These are phyloP conservation scores for Decorospora gaudefroyi DNA, from an alignment of 2,329 filamentous ascomycete genomes.

Conservation along the genomic window DNA sequence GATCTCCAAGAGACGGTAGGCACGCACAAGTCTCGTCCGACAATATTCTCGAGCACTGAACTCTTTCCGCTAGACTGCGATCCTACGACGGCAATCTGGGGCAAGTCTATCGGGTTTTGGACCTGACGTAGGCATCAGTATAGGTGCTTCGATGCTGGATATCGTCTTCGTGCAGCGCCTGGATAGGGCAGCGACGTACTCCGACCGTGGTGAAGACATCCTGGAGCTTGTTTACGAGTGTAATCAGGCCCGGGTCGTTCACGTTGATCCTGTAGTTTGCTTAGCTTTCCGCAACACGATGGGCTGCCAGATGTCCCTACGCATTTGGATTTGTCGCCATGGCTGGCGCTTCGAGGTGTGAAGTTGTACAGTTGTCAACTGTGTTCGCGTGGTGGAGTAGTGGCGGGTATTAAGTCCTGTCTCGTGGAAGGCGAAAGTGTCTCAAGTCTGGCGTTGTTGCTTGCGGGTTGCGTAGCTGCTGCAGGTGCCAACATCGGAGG, in stretches of 20 bases:
- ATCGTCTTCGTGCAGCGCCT: constrained; percentile 9
- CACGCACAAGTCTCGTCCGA: constrained; percentile 95
- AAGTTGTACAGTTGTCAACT: constrained; percentile 8
- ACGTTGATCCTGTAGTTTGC: constrained; percentile 65
- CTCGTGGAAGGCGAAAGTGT: constrained; percentile 27
- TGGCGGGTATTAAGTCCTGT: constrained; percentile 18
- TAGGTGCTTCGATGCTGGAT: constrained; percentile 14
- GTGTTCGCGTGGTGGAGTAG: constrained; percentile 4
- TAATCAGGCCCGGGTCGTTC: constrained; percentile 71
- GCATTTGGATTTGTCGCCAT: constrained; percentile 51
- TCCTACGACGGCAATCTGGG: constrained; percentile 96
- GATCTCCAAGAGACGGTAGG: constrained; percentile 5
- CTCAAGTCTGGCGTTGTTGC: constrained; percentile 24
- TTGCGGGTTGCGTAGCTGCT: constrained; percentile 25
- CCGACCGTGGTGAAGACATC: constrained; percentile 99
- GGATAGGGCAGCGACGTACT: constrained; percentile 59
- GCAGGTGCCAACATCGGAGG: constrained; percentile 20
- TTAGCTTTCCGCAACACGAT: constrained; percentile 35
- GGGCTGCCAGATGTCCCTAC: constrained; percentile 37
- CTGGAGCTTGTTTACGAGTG: constrained; percentile 97
- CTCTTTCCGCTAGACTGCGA: constrained; percentile 99
- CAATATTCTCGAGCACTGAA: constrained; percentile 98
- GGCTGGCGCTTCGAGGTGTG: constrained; percentile 28
- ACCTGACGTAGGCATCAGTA: constrained; percentile 61
- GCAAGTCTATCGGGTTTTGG: constrained; percentile 98